These are phyloP conservation scores for Podospora fimiseda DNA, from an alignment of 495 filamentous ascomycete genomes.

Conservation along the genomic window DNA sequence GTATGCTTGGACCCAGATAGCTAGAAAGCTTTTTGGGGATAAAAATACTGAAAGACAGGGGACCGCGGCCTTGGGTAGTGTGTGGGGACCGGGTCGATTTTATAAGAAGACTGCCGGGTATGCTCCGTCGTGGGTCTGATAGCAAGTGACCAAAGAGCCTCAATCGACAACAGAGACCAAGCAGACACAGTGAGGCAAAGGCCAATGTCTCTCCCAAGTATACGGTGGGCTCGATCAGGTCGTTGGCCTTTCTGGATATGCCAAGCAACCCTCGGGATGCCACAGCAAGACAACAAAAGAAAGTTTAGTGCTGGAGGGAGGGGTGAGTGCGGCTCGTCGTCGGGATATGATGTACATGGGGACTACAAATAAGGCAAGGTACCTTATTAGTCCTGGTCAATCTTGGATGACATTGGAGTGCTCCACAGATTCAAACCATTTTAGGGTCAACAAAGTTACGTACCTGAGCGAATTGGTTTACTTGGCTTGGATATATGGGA, in stretches of 20 bases:
- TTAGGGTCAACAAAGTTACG: constrained; percentile 18
- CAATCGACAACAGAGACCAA: not conserved
- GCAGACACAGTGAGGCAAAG: not conserved
- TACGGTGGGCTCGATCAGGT: not conserved
- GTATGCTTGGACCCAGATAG: not conserved
- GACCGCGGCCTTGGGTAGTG: constrained; percentile 18
- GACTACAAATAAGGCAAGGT: constrained; percentile 18
- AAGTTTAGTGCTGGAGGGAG: constrained; percentile 10
- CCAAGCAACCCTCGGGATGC: constrained; percentile 4
- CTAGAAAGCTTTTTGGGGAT: constrained; percentile 13
- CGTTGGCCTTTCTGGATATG: constrained; percentile 2
- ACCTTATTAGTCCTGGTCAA: constrained; percentile 20
- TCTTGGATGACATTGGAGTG: constrained; percentile 12
- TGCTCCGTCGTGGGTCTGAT: not conserved
- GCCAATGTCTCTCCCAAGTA: not conserved
- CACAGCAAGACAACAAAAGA: constrained; percentile 14
- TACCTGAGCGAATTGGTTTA: constrained; percentile 18
- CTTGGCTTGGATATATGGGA: constrained; percentile 22
- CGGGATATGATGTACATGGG: constrained; percentile 20
- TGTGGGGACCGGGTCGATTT: constrained; percentile 16
- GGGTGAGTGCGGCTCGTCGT: constrained; percentile 8
- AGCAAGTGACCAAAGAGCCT: not conserved
- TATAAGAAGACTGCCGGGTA: constrained; percentile 18
- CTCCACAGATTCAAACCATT: constrained; percentile 23
- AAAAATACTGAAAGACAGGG: constrained; percentile 13